Evolutionary conservation across 768 basidiomycete species (phyloP), one percentile per base, ranked within the genome.

Genomic region (Pholiota molesta): DNA sequence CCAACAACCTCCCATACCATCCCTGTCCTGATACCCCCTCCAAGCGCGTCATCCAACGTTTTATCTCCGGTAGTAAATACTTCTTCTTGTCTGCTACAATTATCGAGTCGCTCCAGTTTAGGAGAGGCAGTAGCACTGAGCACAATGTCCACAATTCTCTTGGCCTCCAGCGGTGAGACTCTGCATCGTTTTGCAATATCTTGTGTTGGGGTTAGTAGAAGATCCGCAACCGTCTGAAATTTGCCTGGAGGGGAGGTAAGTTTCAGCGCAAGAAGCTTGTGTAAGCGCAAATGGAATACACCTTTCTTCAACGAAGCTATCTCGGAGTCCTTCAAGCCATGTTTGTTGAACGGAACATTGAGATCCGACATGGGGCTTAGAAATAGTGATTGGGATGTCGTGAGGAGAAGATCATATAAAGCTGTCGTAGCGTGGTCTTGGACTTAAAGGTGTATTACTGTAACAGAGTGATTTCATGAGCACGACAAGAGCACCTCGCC

Each of bases 1-100:
- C 95, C 95, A 13, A 83, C 87, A 42, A 97, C 76, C 67, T 98
- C 95, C 86, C 93, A 96, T 2, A 98, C 64, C 83, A 89, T 88
- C 1, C 93, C 88, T 1, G 88, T 86, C 58, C 83, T 76, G 21
- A 97, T 79, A 2, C 95, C 95, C 13, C 95, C 95, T 7, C 90
- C 91, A 0, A 98, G 77, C 5, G 83, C 76, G 28, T 73, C 59
- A 71, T 98, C 94, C 16, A 98, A 78, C 19, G 76, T 68, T 1
- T 71, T 60, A 70, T 97, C 93, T 1, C 95, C 95, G 0, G 91
- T 91, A 0, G 91, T 86, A 66, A 91, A 85, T 56, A 73, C 78
- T 54, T 83, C 80, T 29, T 79, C 76, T 14, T 75, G 77, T 40
- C 77, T 71, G 3, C 70, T 58, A 59, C 69, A 62, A 49, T 79